A percentile compares a stretch with the other conserved stretches of the same genome.
phyloP scores from a whole-genome alignment of 805 yeast genomes.

The Hanseniaspora singularis region DNA sequence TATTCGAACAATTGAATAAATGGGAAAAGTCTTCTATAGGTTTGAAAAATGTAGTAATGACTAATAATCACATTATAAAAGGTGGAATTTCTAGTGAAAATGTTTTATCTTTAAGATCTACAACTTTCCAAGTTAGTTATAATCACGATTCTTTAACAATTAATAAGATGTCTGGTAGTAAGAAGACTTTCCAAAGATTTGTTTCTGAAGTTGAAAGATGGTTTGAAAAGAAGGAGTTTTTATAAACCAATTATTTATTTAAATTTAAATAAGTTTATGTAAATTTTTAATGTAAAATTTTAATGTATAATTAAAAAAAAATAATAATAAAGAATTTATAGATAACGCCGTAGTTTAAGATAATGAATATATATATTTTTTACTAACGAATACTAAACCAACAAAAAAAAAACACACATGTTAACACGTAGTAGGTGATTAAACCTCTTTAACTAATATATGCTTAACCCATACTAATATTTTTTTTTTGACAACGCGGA shows the following conservation, averaged over 20 bases:
- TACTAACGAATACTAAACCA: too few relatives aligned
- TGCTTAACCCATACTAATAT: too few relatives aligned
- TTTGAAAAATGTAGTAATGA: conserved; percentile 41
- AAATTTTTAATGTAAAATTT: not conserved
- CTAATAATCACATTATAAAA: conserved; percentile 36
- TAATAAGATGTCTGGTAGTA: conserved; percentile 54
- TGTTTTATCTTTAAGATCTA: conserved; percentile 49
- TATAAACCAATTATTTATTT: not conserved
- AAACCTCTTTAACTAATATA: too few relatives aligned
- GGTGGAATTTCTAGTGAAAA: conserved; percentile 54
- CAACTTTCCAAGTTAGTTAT: conserved; percentile 37
- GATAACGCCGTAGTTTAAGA: too few relatives aligned
- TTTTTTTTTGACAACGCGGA: too few relatives aligned
- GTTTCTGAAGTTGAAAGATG: conserved; percentile 55
- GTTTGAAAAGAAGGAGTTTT: conserved; percentile 50
- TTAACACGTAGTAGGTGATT: too few relatives aligned
- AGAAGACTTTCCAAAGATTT: conserved; percentile 47
- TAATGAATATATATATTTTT: too few relatives aligned
- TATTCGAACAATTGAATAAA: conserved; percentile 47
- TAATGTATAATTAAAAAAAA: too few relatives aligned
- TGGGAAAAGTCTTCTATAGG: conserved; percentile 56
- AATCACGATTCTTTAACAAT: conserved; percentile 42
- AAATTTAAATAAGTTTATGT: not conserved
- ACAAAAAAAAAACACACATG: too few relatives aligned
- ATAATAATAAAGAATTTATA: too few relatives aligned